phyloP scores from a whole-genome alignment of 1,284 basidiomycete species.

The Sporisorium scitamineum region DNA sequence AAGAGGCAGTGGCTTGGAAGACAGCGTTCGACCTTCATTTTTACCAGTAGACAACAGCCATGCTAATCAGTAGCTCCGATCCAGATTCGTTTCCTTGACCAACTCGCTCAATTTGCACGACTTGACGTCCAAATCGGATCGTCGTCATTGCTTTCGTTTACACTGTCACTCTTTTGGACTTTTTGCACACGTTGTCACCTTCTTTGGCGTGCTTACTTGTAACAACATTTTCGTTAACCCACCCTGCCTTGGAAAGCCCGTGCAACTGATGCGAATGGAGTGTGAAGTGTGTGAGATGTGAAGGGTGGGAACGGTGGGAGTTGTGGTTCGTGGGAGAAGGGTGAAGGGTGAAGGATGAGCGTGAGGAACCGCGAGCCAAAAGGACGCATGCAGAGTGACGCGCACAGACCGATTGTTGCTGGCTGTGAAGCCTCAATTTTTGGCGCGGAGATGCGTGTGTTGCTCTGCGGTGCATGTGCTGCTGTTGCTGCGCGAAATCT shows the following conservation, averaged over 20 bases:
- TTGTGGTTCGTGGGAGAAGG: neutral
- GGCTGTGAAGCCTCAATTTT: neutral
- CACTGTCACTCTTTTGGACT: conserved; percentile 4
- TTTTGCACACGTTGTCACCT: conserved; percentile 1
- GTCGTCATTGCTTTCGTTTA: neutral
- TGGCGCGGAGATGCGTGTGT: neutral
- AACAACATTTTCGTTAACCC: conserved; percentile 24
- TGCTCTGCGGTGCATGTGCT: neutral
- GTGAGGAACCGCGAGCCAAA: neutral
- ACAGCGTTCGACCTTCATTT: conserved; percentile 57
- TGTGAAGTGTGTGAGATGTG: neutral
- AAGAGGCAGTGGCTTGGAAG: conserved; percentile 54
- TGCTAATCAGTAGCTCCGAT: neutral
- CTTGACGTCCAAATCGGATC: neutral
- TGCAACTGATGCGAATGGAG: neutral
- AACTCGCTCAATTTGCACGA: conserved; percentile 4
- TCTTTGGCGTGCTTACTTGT: conserved; percentile 24
- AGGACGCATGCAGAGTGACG: conserved; percentile 22
- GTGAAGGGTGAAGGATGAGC: too few relatives aligned
- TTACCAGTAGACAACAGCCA: conserved; percentile 21
- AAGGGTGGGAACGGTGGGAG: neutral
- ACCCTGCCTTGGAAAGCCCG: neutral
- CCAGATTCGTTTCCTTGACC: conserved; percentile 4
- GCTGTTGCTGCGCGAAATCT: neutral
- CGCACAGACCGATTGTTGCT: conserved; percentile 30